Conservation (phyloP, 257 asterid species). For the Petunia axillaris region DNA sequence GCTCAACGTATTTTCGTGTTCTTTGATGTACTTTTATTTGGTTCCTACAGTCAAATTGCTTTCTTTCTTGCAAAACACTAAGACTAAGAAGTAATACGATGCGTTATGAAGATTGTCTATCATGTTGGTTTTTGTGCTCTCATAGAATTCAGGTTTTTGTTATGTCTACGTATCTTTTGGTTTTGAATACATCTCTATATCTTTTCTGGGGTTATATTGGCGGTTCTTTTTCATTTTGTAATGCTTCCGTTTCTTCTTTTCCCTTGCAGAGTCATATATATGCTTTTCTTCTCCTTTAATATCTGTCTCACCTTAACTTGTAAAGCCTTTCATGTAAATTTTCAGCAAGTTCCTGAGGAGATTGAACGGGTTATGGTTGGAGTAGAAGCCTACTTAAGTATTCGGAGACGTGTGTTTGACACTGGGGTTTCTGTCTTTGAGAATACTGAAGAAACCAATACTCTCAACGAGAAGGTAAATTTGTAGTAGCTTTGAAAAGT, state of each 20-base stretch:
- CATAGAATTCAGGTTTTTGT: background rate
- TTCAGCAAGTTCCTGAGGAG: slow-evolving; percentile 99
- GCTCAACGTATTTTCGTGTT: background rate
- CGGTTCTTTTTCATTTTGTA: background rate
- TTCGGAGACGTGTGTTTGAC: slow-evolving; percentile 81
- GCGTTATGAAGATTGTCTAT: slow-evolving; percentile 19
- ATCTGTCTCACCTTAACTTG: background rate
- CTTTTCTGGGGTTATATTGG: background rate
- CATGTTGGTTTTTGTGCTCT: slow-evolving; percentile 14
- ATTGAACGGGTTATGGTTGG: slow-evolving; percentile 93
- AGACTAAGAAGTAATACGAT: background rate
- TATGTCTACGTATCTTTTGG: background rate
- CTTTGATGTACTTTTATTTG: background rate
- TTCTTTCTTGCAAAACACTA: background rate
- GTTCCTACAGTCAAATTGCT: background rate
- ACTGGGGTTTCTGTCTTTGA: slow-evolving; percentile 74
- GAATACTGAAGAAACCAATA: slow-evolving; percentile 55
- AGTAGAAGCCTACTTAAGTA: slow-evolving; percentile 92
- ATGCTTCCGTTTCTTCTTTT: background rate
- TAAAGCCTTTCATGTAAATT: slow-evolving; percentile 23
- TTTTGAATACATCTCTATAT: background rate
- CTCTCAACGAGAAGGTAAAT: slow-evolving; percentile 66
- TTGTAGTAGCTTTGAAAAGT: background rate
- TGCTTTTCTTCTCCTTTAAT: background rate
- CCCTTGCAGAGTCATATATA: background rate